phyloP scores from a whole-genome alignment of 2,329 filamentous ascomycete species.

The Didymella lethalis region DNA sequence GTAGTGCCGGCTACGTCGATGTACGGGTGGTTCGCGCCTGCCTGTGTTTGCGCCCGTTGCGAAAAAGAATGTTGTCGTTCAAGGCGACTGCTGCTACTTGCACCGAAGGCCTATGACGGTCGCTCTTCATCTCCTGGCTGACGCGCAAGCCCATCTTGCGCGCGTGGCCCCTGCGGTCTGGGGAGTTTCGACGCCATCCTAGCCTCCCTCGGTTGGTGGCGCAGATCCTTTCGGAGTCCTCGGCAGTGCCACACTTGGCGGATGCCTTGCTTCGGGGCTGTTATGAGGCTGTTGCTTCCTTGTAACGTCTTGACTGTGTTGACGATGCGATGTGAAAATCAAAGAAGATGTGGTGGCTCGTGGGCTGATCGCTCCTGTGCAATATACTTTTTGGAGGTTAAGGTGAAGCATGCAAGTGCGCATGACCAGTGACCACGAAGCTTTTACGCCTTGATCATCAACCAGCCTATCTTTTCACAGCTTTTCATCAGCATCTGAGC shows the following conservation, averaged over 20 bases:
- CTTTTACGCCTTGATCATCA: constrained; percentile 11
- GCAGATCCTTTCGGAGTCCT: constrained; percentile 16
- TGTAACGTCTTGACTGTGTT: background rate
- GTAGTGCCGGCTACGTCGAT: constrained; percentile 4
- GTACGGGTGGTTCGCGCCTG: constrained; percentile 6
- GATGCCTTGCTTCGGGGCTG: constrained; percentile 3
- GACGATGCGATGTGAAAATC: background rate
- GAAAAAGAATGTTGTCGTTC: constrained; percentile 3
- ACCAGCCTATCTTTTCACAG: background rate
- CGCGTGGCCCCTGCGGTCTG: constrained; percentile 18
- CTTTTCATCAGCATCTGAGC: background rate
- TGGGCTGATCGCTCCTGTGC: background rate
- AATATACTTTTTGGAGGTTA: background rate
- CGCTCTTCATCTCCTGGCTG: constrained; percentile 11
- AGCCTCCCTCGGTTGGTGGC: constrained; percentile 17
- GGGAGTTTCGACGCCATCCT: constrained; percentile 11
- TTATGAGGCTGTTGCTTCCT: background rate
- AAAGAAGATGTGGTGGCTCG: background rate
- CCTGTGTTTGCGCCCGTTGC: constrained; percentile 1
- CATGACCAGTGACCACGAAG: background rate
- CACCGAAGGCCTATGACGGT: constrained; percentile 3
- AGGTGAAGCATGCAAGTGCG: background rate
- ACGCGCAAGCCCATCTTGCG: constrained; percentile 11
- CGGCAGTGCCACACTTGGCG: constrained; percentile 18
- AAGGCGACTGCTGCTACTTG: constrained; percentile 2